phyloP scores from a whole-genome alignment of 148 eudicot species.

The Euryodendron excelsum region DNA sequence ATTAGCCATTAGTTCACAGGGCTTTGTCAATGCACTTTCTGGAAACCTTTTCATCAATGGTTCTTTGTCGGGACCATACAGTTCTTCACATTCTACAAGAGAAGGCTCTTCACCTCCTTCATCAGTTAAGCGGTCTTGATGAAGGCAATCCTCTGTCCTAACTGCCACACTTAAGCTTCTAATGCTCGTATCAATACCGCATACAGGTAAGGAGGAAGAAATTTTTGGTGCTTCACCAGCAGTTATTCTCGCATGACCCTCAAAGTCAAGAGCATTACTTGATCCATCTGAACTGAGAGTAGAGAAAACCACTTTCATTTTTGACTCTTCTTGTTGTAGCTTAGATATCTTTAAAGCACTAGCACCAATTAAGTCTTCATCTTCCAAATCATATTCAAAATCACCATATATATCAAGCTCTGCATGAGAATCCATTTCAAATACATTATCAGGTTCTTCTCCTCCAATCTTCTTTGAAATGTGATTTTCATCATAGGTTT shows the following conservation, averaged over 20 bases:
- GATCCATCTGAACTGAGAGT: constrained; percentile 38
- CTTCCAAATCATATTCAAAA: constrained; percentile 87
- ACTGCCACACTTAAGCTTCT: constrained; percentile 25
- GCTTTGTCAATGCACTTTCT: constrained; percentile 21
- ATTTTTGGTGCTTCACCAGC: constrained; percentile 8
- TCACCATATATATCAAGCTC: constrained; percentile 95
- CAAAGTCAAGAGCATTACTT: constrained; percentile 18
- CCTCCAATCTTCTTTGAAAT: constrained; percentile 24
- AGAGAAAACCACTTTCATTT: constrained; percentile 79
- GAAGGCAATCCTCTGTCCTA: constrained; percentile 21
- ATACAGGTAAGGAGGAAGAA: constrained; percentile 22
- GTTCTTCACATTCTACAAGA: constrained; percentile 70
- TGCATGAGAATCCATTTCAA: constrained; percentile 74
- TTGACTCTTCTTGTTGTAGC: constrained; percentile 51
- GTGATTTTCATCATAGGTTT: constrained; percentile 23
- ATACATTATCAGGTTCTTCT: constrained; percentile 50
- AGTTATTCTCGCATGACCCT: constrained; percentile 19
- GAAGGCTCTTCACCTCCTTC: constrained; percentile 57
- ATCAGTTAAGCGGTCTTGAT: constrained; percentile 32
- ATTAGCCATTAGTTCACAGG: constrained; percentile 14
- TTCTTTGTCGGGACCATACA: constrained; percentile 93
- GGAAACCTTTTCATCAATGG: constrained; percentile 40
- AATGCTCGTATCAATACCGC: constrained; percentile 17
- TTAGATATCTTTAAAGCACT: constrained; percentile 41
- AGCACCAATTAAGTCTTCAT: constrained; percentile 68